Conservation (phyloP, 2,329 filamentous ascomycete species). For the Talaromyces sp. region DNA sequence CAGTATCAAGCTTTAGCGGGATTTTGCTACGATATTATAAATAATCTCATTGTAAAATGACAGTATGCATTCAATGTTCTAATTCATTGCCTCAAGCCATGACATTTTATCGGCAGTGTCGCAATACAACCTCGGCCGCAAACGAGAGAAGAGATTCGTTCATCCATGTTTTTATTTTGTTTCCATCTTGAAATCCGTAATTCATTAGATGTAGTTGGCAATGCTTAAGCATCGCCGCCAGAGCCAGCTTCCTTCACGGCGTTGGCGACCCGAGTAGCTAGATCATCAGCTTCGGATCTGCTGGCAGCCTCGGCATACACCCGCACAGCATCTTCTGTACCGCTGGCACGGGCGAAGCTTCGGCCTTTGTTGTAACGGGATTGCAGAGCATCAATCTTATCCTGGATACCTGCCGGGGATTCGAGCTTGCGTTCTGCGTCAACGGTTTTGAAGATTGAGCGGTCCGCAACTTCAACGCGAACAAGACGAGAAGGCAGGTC, state of each 20-base stretch:
- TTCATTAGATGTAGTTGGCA: background rate
- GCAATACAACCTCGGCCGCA: background rate
- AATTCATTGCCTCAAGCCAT: slow-evolving; percentile 8
- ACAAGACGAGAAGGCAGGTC: slow-evolving; percentile 95
- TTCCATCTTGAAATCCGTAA: background rate
- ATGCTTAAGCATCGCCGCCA: slow-evolving; percentile 21
- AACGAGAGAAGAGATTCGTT: background rate
- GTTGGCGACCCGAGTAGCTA: slow-evolving; percentile 76
- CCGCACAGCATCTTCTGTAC: slow-evolving; percentile 92
- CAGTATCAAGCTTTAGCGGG: background rate
- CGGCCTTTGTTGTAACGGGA: slow-evolving; percentile 87
- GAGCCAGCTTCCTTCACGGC: slow-evolving; percentile 62
- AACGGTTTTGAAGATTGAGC: slow-evolving; percentile 79
- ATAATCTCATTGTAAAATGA: background rate
- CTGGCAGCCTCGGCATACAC: slow-evolving; percentile 95
- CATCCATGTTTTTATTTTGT: background rate
- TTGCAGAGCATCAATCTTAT: slow-evolving; percentile 80
- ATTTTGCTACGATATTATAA: background rate
- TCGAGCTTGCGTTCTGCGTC: slow-evolving; percentile 88
- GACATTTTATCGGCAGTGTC: background rate
- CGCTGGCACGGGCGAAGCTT: slow-evolving; percentile 86
- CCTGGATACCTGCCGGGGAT: slow-evolving; percentile 73
- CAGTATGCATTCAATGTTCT: background rate
- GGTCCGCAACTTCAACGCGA: slow-evolving; percentile 82
- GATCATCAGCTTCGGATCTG: slow-evolving; percentile 82